Evolutionary conservation across 495 filamentous ascomycete species (phyloP).

Genomic region (Penicillium lividum): DNA sequence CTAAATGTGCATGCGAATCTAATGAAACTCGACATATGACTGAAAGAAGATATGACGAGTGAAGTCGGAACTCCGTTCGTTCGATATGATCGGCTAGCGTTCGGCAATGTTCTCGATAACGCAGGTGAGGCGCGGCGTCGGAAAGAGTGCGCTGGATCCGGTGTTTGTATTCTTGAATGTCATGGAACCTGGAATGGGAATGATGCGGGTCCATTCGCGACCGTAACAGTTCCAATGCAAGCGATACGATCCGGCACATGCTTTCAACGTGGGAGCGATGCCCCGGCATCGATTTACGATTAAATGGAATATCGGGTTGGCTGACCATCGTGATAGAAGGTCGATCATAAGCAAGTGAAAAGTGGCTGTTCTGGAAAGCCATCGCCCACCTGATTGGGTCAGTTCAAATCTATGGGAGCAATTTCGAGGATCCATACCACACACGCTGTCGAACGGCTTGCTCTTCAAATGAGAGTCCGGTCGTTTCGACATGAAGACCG

Average conservation of each 20-base stretch:
- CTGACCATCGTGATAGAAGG: constrained; percentile 55
- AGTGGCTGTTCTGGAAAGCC: constrained; percentile 62
- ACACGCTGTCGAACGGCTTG: constrained; percentile 40
- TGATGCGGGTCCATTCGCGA: constrained; percentile 46
- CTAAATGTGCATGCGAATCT: constrained; percentile 42
- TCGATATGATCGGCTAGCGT: constrained; percentile 54
- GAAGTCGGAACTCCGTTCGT: constrained; percentile 56
- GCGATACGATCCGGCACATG: constrained; percentile 54
- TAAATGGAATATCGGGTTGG: constrained; percentile 51
- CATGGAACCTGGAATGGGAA: constrained; percentile 40
- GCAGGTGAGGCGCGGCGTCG: constrained; percentile 55
- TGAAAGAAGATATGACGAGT: constrained; percentile 59
- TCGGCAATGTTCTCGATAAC: constrained; percentile 47
- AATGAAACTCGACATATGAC: constrained; percentile 59
- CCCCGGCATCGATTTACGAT: constrained; percentile 49
- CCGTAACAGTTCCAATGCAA: constrained; percentile 57
- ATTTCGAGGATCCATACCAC: constrained; percentile 33
- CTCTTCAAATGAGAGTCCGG: constrained; percentile 41
- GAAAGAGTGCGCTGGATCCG: constrained; percentile 51
- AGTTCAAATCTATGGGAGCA: constrained; percentile 6
- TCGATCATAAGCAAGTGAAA: constrained; percentile 62
- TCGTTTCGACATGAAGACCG: constrained; percentile 56
- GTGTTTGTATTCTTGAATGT: constrained; percentile 53
- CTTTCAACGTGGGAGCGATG: constrained; percentile 55
- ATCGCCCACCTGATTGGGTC: constrained; percentile 51